Evolutionary conservation across 805 yeast genomes (phyloP), one percentile per base, ranked within the genome.

Genomic region (Geotrichum ghanense): DNA sequence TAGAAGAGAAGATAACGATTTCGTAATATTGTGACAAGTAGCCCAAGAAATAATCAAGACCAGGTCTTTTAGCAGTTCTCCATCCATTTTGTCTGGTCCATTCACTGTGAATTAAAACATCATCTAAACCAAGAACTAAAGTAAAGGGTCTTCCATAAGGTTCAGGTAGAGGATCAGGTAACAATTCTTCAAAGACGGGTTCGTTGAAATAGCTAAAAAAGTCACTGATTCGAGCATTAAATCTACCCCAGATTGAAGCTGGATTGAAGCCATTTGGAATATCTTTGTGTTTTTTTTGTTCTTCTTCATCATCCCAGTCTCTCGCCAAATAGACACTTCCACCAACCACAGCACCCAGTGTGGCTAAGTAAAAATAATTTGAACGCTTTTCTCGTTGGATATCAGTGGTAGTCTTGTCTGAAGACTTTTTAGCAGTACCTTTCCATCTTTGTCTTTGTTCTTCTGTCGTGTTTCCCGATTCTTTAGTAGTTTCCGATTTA

Each of bases 21-120:
- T 92, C 99, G 67, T 90, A 92, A 71, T 88, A 90, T 68, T 86
- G 95, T 5, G 96, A 84, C 56, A 92, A 71, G 67, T 92, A 92
- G 23, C 95, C 95, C 62, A 92, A 70, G 69, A 92, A 92, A 71
- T 92, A 92, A 66, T 94, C 98, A 51, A 87, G 80, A 52, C 98
- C 99, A 26, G 98, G 97, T 71, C 99, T 86, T 73, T 92, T 92
- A 24, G 95, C 97, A 14, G 97, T 90, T 69, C 92, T 81, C 99
- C 99, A 92, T 46, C 98, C 98, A 61, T 78, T 74, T 65, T 85
- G 79, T 55, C 86, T 78, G 48, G 85, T 76, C 98, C 98, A 92
- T 52, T 83, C 85, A 35, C 95, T 80, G 64, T 92, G 96, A 48
- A 90, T 78, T 60, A 92, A 74, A 50, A 92, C 69, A 59, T 92